Percentiles rank a stretch among this genome's conserved stretches.
phyloP scores from a whole-genome alignment of 129 eudicot genomes.

The Arctium lappa region DNA sequence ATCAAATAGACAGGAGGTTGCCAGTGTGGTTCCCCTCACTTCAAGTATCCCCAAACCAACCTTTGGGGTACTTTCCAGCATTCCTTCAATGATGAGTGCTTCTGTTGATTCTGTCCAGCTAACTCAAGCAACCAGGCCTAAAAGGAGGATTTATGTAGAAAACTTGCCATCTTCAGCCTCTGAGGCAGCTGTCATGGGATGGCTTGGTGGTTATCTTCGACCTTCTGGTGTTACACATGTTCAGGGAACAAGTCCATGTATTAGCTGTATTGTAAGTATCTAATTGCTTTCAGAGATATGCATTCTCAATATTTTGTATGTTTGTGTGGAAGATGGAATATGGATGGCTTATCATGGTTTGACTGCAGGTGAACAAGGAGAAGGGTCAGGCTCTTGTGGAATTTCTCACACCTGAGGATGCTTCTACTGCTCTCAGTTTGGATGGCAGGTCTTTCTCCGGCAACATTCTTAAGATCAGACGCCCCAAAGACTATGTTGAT shows the following conservation, averaged over 20 bases:
- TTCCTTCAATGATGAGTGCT: constrained; percentile 40
- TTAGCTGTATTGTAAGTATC: constrained; percentile 84
- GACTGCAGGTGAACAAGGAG: constrained; percentile 86
- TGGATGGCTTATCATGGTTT: constrained; percentile 6
- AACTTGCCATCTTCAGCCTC: constrained; percentile 74
- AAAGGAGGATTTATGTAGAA: constrained; percentile 93
- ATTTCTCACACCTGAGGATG: constrained; percentile 95
- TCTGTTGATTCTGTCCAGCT: constrained; percentile 83
- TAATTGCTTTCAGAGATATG: neutral
- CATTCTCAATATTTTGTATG: neutral
- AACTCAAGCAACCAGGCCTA: constrained; percentile 96
- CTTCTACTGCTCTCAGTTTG: constrained; percentile 72
- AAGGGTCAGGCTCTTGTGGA: constrained; percentile 94
- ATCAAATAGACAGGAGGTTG: constrained; percentile 29
- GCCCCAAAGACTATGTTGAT: constrained; percentile 82
- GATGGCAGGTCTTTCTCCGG: constrained; percentile 77
- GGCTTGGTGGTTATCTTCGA: constrained; percentile 61
- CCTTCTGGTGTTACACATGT: constrained; percentile 68
- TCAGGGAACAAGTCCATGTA: constrained; percentile 75
- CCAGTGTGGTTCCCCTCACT: constrained; percentile 28
- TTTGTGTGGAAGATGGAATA: neutral
- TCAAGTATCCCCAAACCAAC: constrained; percentile 37
- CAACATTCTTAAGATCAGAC: constrained; percentile 67
- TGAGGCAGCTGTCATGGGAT: constrained; percentile 72
- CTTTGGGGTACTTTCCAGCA: constrained; percentile 36